These are phyloP conservation scores for Brassica rapa DNA, from an alignment of 345 rosid genomes.

Conservation along the genomic window DNA sequence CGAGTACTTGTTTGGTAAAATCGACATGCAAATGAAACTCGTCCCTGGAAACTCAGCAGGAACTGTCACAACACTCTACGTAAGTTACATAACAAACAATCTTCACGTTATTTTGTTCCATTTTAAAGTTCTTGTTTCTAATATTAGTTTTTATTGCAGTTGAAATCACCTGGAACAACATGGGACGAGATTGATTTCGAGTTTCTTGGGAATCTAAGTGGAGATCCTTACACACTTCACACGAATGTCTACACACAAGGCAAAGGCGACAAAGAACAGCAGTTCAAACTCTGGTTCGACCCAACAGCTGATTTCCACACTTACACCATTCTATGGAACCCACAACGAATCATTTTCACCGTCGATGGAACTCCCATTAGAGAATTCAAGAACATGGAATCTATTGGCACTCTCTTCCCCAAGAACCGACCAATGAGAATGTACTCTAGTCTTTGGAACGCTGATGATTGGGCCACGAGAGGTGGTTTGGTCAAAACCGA, in stretches of 20 bases:
- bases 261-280: constrained; percentile 66
- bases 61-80: constrained; percentile 59
- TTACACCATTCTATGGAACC: constrained; percentile 65
- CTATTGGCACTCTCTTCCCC: constrained; percentile 54
- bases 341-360: constrained; percentile 55
- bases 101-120: not conserved
- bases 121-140: not conserved
- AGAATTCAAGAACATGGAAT: constrained; percentile 63
- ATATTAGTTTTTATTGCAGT: constrained; percentile 30
- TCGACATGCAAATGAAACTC: constrained; percentile 59
- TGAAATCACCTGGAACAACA: constrained; percentile 58
- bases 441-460: constrained; percentile 67
- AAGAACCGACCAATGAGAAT: constrained; percentile 57
- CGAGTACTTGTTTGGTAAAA: constrained; percentile 50
- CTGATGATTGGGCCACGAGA: constrained; percentile 66
- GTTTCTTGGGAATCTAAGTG: constrained; percentile 64
- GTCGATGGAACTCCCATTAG: constrained; percentile 62
- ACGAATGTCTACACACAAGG: constrained; percentile 62
- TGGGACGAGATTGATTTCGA: constrained; percentile 75
- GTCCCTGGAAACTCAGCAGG: constrained; percentile 66
- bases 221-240: constrained; percentile 67
- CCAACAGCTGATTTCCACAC: constrained; percentile 63
- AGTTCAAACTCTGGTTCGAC: constrained; percentile 66
- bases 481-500: constrained; percentile 64
- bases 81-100: constrained; percentile 29